phyloP scores from a whole-genome alignment of 768 basidiomycete species.

The Kwoniella newhampshirensis region DNA sequence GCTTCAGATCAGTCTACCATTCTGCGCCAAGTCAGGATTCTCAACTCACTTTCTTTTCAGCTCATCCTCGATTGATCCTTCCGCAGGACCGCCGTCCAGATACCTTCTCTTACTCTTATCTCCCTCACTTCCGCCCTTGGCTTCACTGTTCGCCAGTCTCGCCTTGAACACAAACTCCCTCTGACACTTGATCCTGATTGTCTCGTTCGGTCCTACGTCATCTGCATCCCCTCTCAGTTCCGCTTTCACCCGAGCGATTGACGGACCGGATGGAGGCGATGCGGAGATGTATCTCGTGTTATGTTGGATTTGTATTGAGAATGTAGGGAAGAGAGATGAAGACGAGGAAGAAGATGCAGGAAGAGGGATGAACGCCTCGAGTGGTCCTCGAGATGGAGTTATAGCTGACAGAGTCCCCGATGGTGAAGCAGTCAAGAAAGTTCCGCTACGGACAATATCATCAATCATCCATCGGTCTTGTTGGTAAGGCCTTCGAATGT shows the following conservation, averaged over 20 bases:
- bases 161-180: constrained; percentile 51
- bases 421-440: constrained; percentile 51
- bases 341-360: constrained; percentile 19
- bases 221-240: constrained; percentile 49
- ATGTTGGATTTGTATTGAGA: constrained; percentile 37
- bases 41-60: constrained; percentile 48
- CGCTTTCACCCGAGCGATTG: constrained; percentile 22
- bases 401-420: constrained; percentile 45
- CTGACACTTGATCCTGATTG: constrained; percentile 50
- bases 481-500: too few species aligned
- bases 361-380: constrained; percentile 48
- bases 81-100: constrained; percentile 32
- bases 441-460: constrained; percentile 33
- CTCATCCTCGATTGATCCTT: constrained; percentile 48
- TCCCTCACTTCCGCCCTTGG: constrained; percentile 22
- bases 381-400: constrained; percentile 50
- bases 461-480: not conserved
- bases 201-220: constrained; percentile 25
- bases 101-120: constrained; percentile 25
- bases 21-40: too few species aligned
- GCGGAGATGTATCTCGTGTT: constrained; percentile 46
- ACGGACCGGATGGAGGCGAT: constrained; percentile 14
- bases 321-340: constrained; percentile 36
- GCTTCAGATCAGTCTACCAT: too few species aligned
- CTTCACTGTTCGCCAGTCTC: constrained; percentile 25